Conservation (phyloP, 352 stramenopile species). For the Phytopythium mirpurense region DNA sequence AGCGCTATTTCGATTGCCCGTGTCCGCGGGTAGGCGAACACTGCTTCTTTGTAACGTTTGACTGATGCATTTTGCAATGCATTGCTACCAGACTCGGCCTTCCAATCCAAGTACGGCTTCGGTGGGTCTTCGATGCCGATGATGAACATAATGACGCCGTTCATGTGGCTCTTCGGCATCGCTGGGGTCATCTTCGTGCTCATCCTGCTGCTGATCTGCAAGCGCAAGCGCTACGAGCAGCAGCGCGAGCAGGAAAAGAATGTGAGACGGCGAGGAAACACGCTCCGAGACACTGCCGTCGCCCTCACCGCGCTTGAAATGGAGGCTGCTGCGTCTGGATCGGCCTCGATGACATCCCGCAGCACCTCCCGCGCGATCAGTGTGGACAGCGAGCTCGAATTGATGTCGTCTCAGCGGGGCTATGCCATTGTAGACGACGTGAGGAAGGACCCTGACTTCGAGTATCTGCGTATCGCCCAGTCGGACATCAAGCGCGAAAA, state of each 20-base stretch:
- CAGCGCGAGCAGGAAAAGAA: slow-evolving; percentile 4
- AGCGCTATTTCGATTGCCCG: background rate
- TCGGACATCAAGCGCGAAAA: slow-evolving; percentile 27
- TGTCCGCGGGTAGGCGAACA: too few relatives aligned
- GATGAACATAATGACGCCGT: slow-evolving; percentile 4
- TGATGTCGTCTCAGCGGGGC: background rate
- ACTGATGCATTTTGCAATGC: background rate
- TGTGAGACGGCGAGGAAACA: background rate
- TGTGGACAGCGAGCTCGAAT: background rate
- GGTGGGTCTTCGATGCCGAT: background rate
- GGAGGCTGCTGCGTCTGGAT: background rate
- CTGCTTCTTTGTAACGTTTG: background rate
- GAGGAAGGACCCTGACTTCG: slow-evolving; percentile 39
- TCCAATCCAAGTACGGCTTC: slow-evolving; percentile 3
- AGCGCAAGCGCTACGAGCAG: slow-evolving; percentile 7
- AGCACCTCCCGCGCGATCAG: background rate
- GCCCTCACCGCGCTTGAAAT: background rate
- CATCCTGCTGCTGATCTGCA: slow-evolving; percentile 4
- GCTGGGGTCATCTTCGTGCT: background rate
- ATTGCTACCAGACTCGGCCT: slow-evolving; percentile 1
- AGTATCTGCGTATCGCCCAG: slow-evolving; percentile 42
- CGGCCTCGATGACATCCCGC: background rate
- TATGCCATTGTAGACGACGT: slow-evolving; percentile 35
- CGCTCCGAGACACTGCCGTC: background rate
- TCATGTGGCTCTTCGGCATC: slow-evolving; percentile 5